Evolutionary conservation across 352 stramenopile genomes (phyloP), one percentile per base, ranked within the genome.

Genomic region (Pythium phragmiticola): DNA sequence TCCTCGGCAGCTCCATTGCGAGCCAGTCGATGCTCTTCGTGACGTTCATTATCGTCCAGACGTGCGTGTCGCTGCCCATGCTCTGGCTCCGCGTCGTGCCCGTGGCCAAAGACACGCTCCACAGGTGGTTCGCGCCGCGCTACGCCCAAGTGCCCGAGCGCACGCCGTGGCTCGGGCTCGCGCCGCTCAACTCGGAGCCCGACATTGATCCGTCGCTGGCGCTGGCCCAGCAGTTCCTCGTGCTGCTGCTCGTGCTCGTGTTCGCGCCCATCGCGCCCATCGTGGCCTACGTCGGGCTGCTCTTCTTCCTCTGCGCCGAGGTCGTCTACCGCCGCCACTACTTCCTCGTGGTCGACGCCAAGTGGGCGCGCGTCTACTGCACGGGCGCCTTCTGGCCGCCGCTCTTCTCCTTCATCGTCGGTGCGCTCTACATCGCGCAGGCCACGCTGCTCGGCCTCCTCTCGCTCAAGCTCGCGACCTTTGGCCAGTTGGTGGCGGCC

Each of bases 11-110:
- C 63, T 87, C 69, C 17, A 88, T 93, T 28, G 77, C 84, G 7
- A 77, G 81, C 56, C 84, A 93, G 64, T 89, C 80, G n/a, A 82
- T 86, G 68, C 83, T 89, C 56, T 93, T 93, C 62, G 82, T 89
- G 59, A 88, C 78, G 19, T 93, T 83, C 65, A 87, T 88, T 52
- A 84, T 93, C 61, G 78, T 81, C 39, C 84, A 89, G 63, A 72
- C 78, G n/a, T 84, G 78, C 61, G 69, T 92, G 13, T 73, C 80
- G 41, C 78, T 89, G 66, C 73, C 75, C 7, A 30, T 92, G 28
- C 74, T 86, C 41, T 64, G 89, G 67, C 74, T 92, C 17, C 81
- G 84, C 34, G 70, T 86, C 47, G 72, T 75, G 4, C 75, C 84
- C 6, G 21, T 89, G 33, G 42, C 79, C 14, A 73, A 80, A 6